These are phyloP conservation scores for Dactylonectria estremocensis DNA, from an alignment of 2,329 filamentous ascomycete species.

Conservation along the genomic window DNA sequence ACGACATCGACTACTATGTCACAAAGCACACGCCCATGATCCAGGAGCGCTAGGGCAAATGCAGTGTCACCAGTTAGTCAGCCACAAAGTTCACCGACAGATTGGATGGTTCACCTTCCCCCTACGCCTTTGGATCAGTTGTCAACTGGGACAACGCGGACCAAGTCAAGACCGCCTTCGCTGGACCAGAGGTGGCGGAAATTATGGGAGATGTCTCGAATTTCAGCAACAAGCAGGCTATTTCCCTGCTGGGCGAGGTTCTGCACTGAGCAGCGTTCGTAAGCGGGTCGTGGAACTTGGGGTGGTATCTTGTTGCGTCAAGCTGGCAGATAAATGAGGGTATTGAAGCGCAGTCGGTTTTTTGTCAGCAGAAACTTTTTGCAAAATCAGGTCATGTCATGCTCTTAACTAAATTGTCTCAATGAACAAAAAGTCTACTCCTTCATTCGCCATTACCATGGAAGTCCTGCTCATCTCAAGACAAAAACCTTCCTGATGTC, in stretches of 20 bases:
- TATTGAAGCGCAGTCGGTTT: too few species aligned
- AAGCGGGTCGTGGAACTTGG: too few species aligned
- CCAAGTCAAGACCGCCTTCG: neutral
- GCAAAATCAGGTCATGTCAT: neutral
- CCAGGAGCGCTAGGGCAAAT: too few species aligned
- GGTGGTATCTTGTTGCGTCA: too few species aligned
- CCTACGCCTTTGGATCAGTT: neutral
- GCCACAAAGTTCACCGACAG: too few species aligned
- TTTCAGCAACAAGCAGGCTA: neutral
- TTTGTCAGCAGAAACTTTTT: too few species aligned
- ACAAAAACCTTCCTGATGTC: neutral
- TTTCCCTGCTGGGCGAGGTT: neutral
- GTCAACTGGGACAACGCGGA: neutral
- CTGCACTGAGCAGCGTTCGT: too few species aligned
- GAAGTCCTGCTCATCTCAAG: neutral
- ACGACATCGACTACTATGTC: neutral
- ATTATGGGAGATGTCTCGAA: neutral
- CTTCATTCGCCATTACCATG: neutral
- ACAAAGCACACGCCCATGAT: too few species aligned
- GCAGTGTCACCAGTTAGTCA: too few species aligned
- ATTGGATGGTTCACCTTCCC: neutral
- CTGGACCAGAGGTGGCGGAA: neutral
- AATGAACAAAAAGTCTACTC: neutral
- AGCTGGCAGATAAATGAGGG: too few species aligned
- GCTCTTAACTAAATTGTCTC: neutral